Evolutionary conservation across 2,329 filamentous ascomycete species (phyloP).

Genomic region (Colletotrichum orbiculare): DNA sequence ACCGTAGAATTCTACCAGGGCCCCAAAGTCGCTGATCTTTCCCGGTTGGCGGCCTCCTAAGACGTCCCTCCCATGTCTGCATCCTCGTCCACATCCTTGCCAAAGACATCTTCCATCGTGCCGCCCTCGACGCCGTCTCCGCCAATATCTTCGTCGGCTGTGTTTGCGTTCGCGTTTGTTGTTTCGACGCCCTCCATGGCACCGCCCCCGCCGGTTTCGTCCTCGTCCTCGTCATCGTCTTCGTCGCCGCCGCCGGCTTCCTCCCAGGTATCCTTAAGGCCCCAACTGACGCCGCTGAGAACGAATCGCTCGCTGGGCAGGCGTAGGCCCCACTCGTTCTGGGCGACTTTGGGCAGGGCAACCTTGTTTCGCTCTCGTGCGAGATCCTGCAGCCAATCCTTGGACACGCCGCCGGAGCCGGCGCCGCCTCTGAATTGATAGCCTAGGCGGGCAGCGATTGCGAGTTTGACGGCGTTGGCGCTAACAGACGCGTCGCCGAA

Average conservation of each 20-base stretch:
- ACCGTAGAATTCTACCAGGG: too few relatives aligned
- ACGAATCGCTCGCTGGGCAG: conserved; percentile 77
- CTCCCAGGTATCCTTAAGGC: conserved; percentile 69
- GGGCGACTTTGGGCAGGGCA: conserved; percentile 70
- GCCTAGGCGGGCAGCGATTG: conserved; percentile 74
- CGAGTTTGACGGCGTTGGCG: conserved; percentile 76
- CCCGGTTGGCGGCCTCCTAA: conserved; percentile 3
- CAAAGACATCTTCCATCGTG: conserved; percentile 66
- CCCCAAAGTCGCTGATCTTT: too few relatives aligned
- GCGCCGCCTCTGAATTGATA: conserved; percentile 74
- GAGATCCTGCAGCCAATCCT: conserved; percentile 83
- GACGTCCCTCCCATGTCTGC: conserved; percentile 52
- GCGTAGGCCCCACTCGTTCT: conserved; percentile 75
- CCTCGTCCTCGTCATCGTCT: conserved; percentile 55
- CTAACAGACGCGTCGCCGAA: conserved; percentile 67
- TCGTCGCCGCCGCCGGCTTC: conserved; percentile 53
- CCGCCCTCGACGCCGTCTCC: conserved; percentile 61
- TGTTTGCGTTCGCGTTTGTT: conserved; percentile 49
- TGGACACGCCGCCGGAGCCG: conserved; percentile 67
- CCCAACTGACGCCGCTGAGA: conserved; percentile 73
- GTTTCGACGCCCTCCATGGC: conserved; percentile 62
- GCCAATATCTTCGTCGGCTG: conserved; percentile 53
- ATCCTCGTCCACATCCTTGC: conserved; percentile 66
- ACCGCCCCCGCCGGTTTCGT: conserved; percentile 56
- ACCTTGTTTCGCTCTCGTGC: conserved; percentile 77